Evolutionary conservation across 2,329 filamentous ascomycete genomes (phyloP), one percentile per base, ranked within the genome.

Genomic region (Calonectria pauciramosa): DNA sequence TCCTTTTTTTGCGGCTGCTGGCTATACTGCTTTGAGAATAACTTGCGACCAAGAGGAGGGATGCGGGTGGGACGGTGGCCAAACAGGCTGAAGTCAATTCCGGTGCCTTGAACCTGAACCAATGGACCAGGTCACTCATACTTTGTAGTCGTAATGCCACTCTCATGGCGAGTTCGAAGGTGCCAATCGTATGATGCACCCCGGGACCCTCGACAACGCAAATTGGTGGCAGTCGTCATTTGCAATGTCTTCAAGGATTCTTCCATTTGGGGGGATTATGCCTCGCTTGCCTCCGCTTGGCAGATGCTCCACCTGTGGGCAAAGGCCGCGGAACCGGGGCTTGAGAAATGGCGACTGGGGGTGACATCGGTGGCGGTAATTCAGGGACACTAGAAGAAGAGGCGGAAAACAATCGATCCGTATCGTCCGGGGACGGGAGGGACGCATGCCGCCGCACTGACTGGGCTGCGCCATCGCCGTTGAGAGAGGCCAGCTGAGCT

Each of bases 361-460:
- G 65, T 64, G 47, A 68, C 65, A 72, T 64, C 54, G 70, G 64
- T 47, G 47, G 70, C 65, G 70, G 64, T 49, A 10, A 34, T n/a
- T 44, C n/a, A 60, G 49, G 38, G 51, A 41, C 11, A 59, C 44
- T 30, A 54, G 44, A 68, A 52, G 44, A 23, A 60, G 34, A 72
- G 54, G 65, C 32, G 41, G 38, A 51, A 69, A 68, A 30, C 47
- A 67, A 56, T 67, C 47, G 26, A 67, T 56, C 36, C 63, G 52
- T 47, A 10, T 23, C 13, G 44, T 34, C 34, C 54, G 70, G 36
- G 44, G 38, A 72, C 47, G 65, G 44, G 70, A 56, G 32, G 30
- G 18, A 30, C 13, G 44, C 26, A n/a, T 14, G 18, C 52, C 38
- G 49, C 52, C 60, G 51, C 41, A 68, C 52, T 63, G 70, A 64